phyloP scores from a whole-genome alignment of 805 yeast genomes.

The Henningerozyma blattae region DNA sequence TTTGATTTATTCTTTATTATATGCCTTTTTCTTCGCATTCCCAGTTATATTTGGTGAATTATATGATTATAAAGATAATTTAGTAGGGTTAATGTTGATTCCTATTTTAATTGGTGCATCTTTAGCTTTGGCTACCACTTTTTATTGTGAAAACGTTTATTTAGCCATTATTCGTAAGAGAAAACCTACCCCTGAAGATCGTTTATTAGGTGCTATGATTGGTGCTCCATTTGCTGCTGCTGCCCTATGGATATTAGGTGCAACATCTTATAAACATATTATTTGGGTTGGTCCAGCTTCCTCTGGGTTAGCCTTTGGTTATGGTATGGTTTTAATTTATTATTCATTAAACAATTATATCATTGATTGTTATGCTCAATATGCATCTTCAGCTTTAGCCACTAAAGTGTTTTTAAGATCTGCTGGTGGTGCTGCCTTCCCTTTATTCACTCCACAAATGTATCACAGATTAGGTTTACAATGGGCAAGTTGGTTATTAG shows the following conservation, averaged over 20 bases:
- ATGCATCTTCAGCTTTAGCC: constrained; percentile 71
- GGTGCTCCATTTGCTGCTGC: constrained; percentile 78
- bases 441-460: constrained; percentile 66
- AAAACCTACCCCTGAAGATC: constrained; percentile 66
- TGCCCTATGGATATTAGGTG: constrained; percentile 70
- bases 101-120: constrained; percentile 84
- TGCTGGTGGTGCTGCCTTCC: constrained; percentile 83
- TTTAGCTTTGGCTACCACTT: constrained; percentile 64
- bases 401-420: constrained; percentile 71
- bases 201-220: constrained; percentile 69
- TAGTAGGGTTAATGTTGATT: constrained; percentile 76
- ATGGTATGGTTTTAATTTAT: constrained; percentile 65
- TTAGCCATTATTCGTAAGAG: constrained; percentile 38
- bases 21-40: constrained; percentile 91
- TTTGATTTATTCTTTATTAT: constrained; percentile 76
- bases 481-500: constrained; percentile 74
- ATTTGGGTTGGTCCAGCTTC: constrained; percentile 75
- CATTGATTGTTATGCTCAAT: constrained; percentile 78
- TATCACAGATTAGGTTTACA: constrained; percentile 54
- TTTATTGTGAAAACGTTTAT: constrained; percentile 55
- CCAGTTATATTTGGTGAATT: constrained; percentile 77
- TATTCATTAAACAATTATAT: constrained; percentile 73
- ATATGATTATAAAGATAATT: constrained; percentile 67
- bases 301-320: constrained; percentile 71
- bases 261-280: constrained; percentile 56